Conservation (phyloP, 2,329 filamentous ascomycete species). For the Cercospora janseana region DNA sequence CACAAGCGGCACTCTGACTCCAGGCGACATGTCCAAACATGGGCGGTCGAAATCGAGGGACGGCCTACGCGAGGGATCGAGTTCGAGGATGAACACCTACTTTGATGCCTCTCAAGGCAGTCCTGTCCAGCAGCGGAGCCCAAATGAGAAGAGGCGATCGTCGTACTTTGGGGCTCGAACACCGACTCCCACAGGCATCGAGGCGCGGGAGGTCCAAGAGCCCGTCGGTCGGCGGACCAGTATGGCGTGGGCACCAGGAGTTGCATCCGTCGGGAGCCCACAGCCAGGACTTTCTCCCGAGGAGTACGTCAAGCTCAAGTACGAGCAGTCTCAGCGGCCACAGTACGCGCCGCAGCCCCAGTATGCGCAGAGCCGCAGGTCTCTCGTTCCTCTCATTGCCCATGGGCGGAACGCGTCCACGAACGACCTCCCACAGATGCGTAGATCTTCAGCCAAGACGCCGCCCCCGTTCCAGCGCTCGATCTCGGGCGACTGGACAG, state of each 20-base stretch:
- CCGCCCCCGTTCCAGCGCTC: conserved; percentile 46
- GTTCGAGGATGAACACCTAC: conserved; percentile 22
- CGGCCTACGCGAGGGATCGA: conserved; percentile 28
- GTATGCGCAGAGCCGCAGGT: conserved; percentile 43
- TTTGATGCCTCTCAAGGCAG: conserved; percentile 24
- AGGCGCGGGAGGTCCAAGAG: conserved; percentile 10
- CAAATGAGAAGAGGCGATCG: conserved; percentile 33
- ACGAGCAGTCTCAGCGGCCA: conserved; percentile 49
- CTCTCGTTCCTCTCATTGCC: conserved; percentile 28
- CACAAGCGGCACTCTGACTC: conserved; percentile 54
- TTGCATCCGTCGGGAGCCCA: conserved; percentile 50
- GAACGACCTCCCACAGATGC: conserved; percentile 25
- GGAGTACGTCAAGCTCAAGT: conserved; percentile 71
- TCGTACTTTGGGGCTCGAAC: conserved; percentile 38
- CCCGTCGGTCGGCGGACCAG: conserved; percentile 59
- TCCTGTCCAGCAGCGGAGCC: too few relatives aligned
- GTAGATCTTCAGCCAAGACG: conserved; percentile 34
- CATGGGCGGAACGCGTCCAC: conserved; percentile 32
- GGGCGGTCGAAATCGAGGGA: conserved; percentile 34
- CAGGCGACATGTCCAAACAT: conserved; percentile 30
- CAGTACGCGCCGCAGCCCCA: conserved; percentile 53
- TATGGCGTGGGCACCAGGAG: conserved; percentile 76
- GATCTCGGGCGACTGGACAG: conserved; percentile 48
- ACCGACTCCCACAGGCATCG: conserved; percentile 34
- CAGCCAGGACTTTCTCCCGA: conserved; percentile 65